Percentiles rank a stretch among this genome's conserved stretches.
phyloP scores from a whole-genome alignment of 768 basidiomycete genomes.

The Albatrellus ellisii region DNA sequence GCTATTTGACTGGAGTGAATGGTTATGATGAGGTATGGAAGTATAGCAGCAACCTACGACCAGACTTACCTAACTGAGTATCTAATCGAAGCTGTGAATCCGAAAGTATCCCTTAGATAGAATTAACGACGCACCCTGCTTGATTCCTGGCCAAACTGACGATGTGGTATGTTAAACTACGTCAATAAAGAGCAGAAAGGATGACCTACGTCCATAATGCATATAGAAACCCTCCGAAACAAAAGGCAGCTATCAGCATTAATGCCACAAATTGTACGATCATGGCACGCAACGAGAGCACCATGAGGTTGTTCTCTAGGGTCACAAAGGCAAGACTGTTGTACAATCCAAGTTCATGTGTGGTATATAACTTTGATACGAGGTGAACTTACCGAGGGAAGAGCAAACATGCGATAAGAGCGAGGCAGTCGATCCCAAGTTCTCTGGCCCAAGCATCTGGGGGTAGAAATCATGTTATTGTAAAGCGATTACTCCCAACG shows the following conservation, averaged over 20 bases:
- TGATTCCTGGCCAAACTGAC: slow-evolving; percentile 48
- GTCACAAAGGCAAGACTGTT: slow-evolving; percentile 82
- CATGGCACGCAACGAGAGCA: slow-evolving; percentile 82
- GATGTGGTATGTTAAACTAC: neutral
- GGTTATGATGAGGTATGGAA: neutral
- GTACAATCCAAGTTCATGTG: slow-evolving; percentile 1
- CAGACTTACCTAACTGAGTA: slow-evolving; percentile 18
- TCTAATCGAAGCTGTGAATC: neutral
- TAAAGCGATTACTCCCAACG: neutral
- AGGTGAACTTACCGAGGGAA: slow-evolving; percentile 56
- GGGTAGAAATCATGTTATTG: slow-evolving; percentile 3
- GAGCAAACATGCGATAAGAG: slow-evolving; percentile 80
- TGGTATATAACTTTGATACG: neutral
- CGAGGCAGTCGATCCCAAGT: slow-evolving; percentile 72
- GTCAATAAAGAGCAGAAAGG: neutral
- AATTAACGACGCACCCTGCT: slow-evolving; percentile 30
- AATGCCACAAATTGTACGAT: slow-evolving; percentile 77
- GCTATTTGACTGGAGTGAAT: slow-evolving; percentile 44
- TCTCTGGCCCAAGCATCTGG: slow-evolving; percentile 52
- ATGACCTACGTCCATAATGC: slow-evolving; percentile 80
- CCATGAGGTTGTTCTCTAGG: slow-evolving; percentile 68
- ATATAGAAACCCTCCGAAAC: slow-evolving; percentile 88
- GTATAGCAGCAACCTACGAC: slow-evolving; percentile 17
- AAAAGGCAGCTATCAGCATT: slow-evolving; percentile 79
- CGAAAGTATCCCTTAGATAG: slow-evolving; percentile 11